phyloP scores from a whole-genome alignment of 1,284 basidiomycete genomes.

The Chiua sp. region DNA sequence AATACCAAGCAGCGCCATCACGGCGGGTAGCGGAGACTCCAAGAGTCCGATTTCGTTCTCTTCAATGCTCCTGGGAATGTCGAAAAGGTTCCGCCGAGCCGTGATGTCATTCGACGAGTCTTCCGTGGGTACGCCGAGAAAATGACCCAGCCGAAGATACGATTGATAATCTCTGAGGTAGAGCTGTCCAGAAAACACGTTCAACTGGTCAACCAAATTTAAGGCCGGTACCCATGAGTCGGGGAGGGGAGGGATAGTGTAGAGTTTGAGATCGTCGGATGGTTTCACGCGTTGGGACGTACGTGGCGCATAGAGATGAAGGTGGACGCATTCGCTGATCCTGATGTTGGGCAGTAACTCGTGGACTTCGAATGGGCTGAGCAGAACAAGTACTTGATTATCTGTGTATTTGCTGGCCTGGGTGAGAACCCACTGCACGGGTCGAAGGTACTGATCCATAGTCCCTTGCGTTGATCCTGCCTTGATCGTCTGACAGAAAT shows the following conservation, averaged over 20 bases:
- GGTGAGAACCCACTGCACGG: slow-evolving; percentile 49
- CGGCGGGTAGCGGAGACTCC: not conserved
- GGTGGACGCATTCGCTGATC: slow-evolving; percentile 15
- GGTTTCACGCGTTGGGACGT: slow-evolving; percentile 39
- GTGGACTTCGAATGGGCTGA: slow-evolving; percentile 40
- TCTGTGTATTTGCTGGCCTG: not conserved
- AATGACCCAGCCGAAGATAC: slow-evolving; percentile 22
- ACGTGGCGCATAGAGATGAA: slow-evolving; percentile 41
- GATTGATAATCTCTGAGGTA: slow-evolving; percentile 24
- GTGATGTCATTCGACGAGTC: not conserved
- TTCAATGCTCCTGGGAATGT: not conserved
- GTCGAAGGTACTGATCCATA: slow-evolving; percentile 40
- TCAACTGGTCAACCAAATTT: not conserved
- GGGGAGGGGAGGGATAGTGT: slow-evolving; percentile 33
- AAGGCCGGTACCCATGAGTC: not conserved
- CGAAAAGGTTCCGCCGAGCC: not conserved
- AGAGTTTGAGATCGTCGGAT: slow-evolving; percentile 43
- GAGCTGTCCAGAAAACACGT: slow-evolving; percentile 43
- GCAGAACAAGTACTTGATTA: slow-evolving; percentile 28
- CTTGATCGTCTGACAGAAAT: slow-evolving; percentile 20
- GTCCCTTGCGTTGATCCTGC: not conserved
- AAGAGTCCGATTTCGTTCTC: not conserved
- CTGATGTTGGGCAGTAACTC: slow-evolving; percentile 43
- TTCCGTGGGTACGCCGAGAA: not conserved
- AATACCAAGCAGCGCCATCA: not conserved